Evolutionary conservation across 805 yeast species (phyloP), one percentile per base, ranked within the genome.

Genomic region (Grigorovia humatica): DNA sequence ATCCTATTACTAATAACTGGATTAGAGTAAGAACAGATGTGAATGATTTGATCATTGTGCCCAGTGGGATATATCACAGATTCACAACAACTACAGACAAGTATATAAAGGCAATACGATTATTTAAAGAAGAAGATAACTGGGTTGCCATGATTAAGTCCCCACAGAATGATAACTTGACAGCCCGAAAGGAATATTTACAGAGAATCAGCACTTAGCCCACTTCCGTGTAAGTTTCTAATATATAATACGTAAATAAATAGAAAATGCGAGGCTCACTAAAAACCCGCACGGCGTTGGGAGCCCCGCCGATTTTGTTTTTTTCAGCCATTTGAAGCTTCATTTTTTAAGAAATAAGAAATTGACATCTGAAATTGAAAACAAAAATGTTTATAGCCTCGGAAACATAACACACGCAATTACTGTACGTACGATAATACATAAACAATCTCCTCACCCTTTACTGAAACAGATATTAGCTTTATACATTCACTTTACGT

Each of bases 21-120:
- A 75, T 91, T 51, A 78, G 98, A 54, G 76, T 83, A 52, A 76
- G 77, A 54, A 74, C 89, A 40, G 72, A 65, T 32, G 74, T 77
- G 50, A 76, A 82, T 46, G 98, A 91, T 62, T 61, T 81, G 48
- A 64, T 85, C 52, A 77, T 86, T 49, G 72, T 85, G 35, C 99
- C 99, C 0, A 88, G 95, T 0, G 98, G 98, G 0, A 88, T 91
- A 41, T 91, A 88, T 67, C 99, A 91, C 69, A 78, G 99, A 27
- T 91, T 91, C 69, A 88, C 97, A 1, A 74, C 91, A 56, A 76
- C 88, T 9, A 68, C 73, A 45, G 63, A 71, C 48, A 80, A 81
- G 65, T 77, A 77, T 57, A 83, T 91, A 58, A 77, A 78, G 53
- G 96, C 98, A 4, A 66, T 86, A 61, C 74, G 99, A 57, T 70